phyloP scores from a whole-genome alignment of 768 basidiomycete species.

The Collybia sp. region DNA sequence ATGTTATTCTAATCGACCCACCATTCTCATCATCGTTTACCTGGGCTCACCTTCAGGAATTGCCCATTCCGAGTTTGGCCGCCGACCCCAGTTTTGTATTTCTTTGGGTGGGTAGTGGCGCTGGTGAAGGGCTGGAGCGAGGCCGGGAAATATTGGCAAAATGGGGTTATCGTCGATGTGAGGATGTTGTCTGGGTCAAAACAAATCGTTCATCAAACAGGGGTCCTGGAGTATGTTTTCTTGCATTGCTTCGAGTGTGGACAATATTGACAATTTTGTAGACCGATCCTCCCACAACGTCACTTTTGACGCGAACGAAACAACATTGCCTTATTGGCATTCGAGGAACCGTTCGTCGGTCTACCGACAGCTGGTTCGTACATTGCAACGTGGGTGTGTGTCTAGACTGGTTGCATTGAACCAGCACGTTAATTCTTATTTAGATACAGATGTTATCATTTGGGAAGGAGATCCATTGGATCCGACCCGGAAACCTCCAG shows the following conservation, averaged over 20 bases:
- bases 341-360: constrained; percentile 90
- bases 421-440: constrained; percentile 1
- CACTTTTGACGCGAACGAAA: constrained; percentile 84
- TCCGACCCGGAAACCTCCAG: constrained; percentile 86
- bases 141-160: constrained; percentile 87
- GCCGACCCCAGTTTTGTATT: constrained; percentile 93
- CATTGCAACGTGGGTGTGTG: constrained; percentile 95
- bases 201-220: constrained; percentile 72
- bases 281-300: constrained; percentile 84
- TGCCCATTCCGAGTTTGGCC: constrained; percentile 79
- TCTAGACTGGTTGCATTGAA: constrained; percentile 9
- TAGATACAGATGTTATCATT: constrained; percentile 94
- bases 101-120: constrained; percentile 93
- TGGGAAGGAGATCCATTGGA: constrained; percentile 92
- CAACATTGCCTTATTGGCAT: constrained; percentile 98
- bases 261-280: constrained; percentile 21
- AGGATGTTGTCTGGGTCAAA: constrained; percentile 99
- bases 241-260: background rate
- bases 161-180: constrained; percentile 94
- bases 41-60: constrained; percentile 78
- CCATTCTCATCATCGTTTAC: constrained; percentile 83
- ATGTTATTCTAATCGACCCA: constrained; percentile 88
- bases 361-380: constrained; percentile 94
- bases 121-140: constrained; percentile 85
- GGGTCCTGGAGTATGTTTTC: constrained; percentile 65